These are phyloP conservation scores for Arthrinium phaeospermum DNA, from an alignment of 2,329 filamentous ascomycete species.

Conservation along the genomic window DNA sequence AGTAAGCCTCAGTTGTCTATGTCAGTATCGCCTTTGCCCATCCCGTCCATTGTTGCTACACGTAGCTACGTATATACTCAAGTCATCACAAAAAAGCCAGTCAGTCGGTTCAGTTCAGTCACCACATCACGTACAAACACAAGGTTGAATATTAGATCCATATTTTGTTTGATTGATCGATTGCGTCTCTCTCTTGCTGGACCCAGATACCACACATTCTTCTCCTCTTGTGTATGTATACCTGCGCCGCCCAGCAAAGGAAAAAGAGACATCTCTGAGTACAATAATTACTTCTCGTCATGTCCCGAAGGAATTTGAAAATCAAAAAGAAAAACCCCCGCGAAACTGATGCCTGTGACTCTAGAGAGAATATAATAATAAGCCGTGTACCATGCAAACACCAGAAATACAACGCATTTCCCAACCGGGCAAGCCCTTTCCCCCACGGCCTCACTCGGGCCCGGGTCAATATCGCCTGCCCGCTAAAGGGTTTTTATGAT, in stretches of 20 bases:
- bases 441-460: neutral
- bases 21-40: neutral
- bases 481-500: neutral
- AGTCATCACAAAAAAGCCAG: neutral
- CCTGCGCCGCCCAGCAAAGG: neutral
- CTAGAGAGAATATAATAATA: slow-evolving; percentile 19
- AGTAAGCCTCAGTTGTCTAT: neutral
- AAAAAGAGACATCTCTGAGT: neutral
- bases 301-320: neutral
- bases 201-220: neutral
- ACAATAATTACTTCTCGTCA: slow-evolving; percentile 17
- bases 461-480: neutral
- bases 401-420: slow-evolving; percentile 16
- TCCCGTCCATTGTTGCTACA: neutral
- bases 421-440: slow-evolving; percentile 1
- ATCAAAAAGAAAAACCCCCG: slow-evolving; percentile 16
- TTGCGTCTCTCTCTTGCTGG: neutral
- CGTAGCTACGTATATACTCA: neutral
- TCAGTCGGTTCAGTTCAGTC: neutral
- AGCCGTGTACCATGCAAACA: slow-evolving; percentile 16
- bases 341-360: slow-evolving; percentile 18
- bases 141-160: slow-evolving; percentile 4
- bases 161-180: slow-evolving; percentile 17
- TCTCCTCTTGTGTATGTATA: neutral
- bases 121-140: neutral